phyloP scores from a whole-genome alignment of 441 rosid species.

The Flueggea neowawraea region DNA sequence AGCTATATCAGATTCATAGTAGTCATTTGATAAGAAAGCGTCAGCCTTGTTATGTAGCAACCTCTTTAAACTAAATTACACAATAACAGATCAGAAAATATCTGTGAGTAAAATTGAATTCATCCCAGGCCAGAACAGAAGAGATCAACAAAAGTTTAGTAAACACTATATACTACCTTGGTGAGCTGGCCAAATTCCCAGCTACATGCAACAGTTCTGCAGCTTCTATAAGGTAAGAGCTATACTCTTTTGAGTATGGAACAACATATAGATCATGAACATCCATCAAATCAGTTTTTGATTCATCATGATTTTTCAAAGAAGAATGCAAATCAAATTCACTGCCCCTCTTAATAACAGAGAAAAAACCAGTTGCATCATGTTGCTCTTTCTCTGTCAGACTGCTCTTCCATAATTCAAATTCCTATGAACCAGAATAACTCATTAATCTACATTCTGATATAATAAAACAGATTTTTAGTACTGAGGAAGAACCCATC shows the following conservation, averaged over 20 bases:
- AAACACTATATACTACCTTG: conserved; percentile 43
- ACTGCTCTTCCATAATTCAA: conserved; percentile 60
- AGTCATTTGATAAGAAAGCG: conserved; percentile 91
- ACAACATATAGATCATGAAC: conserved; percentile 48
- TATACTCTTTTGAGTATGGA: conserved; percentile 76
- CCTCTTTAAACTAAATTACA: conserved; percentile 71
- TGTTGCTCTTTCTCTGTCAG: conserved; percentile 52
- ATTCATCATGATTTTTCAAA: conserved; percentile 25
- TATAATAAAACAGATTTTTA: too few species aligned
- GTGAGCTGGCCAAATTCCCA: conserved; percentile 70
- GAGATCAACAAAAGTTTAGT: conserved; percentile 8
- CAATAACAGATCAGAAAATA: conserved; percentile 19
- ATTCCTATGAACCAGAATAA: conserved; percentile 47
- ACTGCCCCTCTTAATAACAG: conserved; percentile 64
- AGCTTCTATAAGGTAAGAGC: conserved; percentile 55
- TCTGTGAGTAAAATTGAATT: conserved; percentile 1
- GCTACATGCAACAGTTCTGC: conserved; percentile 83
- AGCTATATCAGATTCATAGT: conserved; percentile 89
- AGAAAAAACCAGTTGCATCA: conserved; percentile 76
- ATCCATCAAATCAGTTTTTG: conserved; percentile 24
- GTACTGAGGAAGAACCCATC: too few species aligned
- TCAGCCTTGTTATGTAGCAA: conserved; percentile 82
- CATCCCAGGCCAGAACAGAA: background rate
- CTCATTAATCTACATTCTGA: background rate
- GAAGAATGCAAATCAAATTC: conserved; percentile 48